phyloP scores from a whole-genome alignment of 352 stramenopile genomes.

The Globisporangium megalacanthum region DNA sequence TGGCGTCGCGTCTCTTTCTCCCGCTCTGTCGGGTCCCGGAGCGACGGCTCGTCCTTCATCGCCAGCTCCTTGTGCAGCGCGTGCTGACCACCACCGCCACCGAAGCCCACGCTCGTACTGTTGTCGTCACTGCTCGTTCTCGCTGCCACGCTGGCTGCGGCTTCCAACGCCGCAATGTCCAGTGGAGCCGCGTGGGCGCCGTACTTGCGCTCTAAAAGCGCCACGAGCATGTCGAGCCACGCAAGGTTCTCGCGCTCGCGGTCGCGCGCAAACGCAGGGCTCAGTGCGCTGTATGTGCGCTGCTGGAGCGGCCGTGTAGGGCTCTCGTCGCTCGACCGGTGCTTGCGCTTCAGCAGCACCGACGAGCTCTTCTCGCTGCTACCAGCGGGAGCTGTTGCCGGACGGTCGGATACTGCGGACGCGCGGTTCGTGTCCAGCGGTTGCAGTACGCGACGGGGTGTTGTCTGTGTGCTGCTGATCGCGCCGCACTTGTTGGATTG shows the following conservation, averaged over 20 bases:
- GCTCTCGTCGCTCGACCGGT: background rate
- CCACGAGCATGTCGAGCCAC: constrained; percentile 83
- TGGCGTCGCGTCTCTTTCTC: constrained; percentile 36
- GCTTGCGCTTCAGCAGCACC: constrained; percentile 13
- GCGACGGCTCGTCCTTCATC: background rate
- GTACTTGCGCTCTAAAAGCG: constrained; percentile 67
- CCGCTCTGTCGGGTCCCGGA: constrained; percentile 1
- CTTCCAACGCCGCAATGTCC: constrained; percentile 34
- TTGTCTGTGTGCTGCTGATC: background rate
- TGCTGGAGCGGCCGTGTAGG: background rate
- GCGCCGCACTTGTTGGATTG: background rate
- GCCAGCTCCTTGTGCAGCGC: no score
- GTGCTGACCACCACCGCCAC: background rate
- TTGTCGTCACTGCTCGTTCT: constrained; percentile 13
- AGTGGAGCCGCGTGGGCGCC: constrained; percentile 26
- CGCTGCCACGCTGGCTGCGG: constrained; percentile 10
- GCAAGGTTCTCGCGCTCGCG: constrained; percentile 58
- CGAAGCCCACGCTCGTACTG: background rate
- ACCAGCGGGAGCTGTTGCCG: no score
- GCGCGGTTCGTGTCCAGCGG: constrained; percentile 10
- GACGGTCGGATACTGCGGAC: no score
- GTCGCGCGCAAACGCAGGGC: constrained; percentile 2
- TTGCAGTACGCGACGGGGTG: constrained; percentile 9
- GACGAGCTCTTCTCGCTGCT: background rate
- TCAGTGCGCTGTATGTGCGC: background rate